These are phyloP conservation scores for Fragilaria radians DNA, from an alignment of 108 stramenopile species.

Conservation along the genomic window DNA sequence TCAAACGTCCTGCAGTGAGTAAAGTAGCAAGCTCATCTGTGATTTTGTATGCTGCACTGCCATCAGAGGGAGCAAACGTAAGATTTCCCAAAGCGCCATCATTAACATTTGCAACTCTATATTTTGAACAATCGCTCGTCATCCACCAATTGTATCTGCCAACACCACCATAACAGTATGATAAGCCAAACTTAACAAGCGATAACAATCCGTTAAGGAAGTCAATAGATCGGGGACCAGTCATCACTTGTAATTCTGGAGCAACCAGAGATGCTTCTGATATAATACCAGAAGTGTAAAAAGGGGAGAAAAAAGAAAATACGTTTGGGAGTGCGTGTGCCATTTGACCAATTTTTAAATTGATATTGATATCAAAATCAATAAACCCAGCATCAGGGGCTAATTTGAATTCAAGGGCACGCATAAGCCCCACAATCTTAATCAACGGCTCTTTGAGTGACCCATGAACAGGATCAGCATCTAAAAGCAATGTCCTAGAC, in stretches of 20 bases:
- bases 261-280: constrained; percentile 2
- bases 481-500: constrained; percentile 12
- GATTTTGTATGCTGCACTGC: no score
- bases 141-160: constrained; percentile 15
- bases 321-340: constrained; percentile 32
- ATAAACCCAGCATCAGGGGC: background rate
- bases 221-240: constrained; percentile 7
- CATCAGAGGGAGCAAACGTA: constrained; percentile 12
- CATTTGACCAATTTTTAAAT: constrained; percentile 34
- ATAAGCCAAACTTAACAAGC: constrained; percentile 44
- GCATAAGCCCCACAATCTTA: constrained; percentile 30
- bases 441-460: constrained; percentile 33
- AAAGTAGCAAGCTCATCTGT: constrained; percentile 42
- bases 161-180: constrained; percentile 30
- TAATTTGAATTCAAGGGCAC: constrained; percentile 13
- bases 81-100: no score
- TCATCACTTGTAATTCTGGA: constrained; percentile 11
- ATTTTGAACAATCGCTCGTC: no score
- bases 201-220: constrained; percentile 36
- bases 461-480: constrained; percentile 27
- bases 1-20: constrained; percentile 45
- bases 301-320: constrained; percentile 42
- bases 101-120: no score
- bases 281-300: constrained; percentile 21
- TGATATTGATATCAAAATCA: constrained; percentile 9